These are phyloP conservation scores for Luffa aegyptiaca DNA, from an alignment of 306 rosid genomes.

Conservation along the genomic window DNA sequence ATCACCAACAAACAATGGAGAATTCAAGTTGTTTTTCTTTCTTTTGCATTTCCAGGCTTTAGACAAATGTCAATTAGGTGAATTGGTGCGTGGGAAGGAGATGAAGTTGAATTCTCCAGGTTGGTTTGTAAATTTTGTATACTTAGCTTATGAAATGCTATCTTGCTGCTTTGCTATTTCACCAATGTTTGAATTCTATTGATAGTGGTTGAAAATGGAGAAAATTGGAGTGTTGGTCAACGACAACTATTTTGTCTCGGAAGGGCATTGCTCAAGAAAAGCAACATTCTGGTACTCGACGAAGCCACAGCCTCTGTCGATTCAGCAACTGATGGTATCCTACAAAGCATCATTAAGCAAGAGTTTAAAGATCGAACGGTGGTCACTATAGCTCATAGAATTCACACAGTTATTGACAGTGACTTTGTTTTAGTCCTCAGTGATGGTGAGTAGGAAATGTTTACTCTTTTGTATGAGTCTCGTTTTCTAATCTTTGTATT, in stretches of 20 bases:
- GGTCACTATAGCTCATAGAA: slow-evolving; percentile 85
- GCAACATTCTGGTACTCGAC: slow-evolving; percentile 57
- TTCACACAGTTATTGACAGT: slow-evolving; percentile 80
- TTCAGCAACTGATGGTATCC: slow-evolving; percentile 63
- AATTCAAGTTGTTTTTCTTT: not conserved
- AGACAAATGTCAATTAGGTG: slow-evolving; percentile 75
- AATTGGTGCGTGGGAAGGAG: slow-evolving; percentile 55
- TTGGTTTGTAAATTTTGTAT: slow-evolving; percentile 18
- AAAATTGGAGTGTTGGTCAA: slow-evolving; percentile 62
- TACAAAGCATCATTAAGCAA: slow-evolving; percentile 58
- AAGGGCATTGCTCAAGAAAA: slow-evolving; percentile 61
- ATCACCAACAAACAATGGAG: not conserved
- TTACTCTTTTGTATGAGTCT: not conserved
- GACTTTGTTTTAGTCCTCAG: slow-evolving; percentile 85
- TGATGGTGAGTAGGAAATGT: slow-evolving; percentile 43
- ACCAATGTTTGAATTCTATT: not conserved
- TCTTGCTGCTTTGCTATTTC: not conserved
- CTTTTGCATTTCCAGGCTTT: slow-evolving; percentile 45
- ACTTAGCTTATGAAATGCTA: not conserved
- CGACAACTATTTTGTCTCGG: slow-evolving; percentile 59
- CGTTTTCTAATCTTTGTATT: no score
- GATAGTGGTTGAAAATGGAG: slow-evolving; percentile 63
- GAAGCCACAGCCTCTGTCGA: slow-evolving; percentile 81
- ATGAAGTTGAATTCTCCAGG: slow-evolving; percentile 67
- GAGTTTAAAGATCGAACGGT: slow-evolving; percentile 72